phyloP scores from a whole-genome alignment of 768 basidiomycete genomes.

The Leucosporidium creatinivorum region DNA sequence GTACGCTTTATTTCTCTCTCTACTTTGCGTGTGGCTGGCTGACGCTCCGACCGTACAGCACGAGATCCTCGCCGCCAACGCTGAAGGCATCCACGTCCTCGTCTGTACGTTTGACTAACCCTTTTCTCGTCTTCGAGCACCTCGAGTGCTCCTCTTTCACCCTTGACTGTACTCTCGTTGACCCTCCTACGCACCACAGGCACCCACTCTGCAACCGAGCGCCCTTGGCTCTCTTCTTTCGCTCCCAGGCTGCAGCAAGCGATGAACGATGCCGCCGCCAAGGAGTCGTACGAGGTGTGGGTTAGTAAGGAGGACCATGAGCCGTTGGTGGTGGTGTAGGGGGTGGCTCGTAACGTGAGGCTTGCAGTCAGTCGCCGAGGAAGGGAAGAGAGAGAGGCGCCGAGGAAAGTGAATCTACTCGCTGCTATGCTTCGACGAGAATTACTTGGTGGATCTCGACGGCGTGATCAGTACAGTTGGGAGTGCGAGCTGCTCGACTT shows the following conservation, averaged over 20 bases:
- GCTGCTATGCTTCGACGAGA: no score
- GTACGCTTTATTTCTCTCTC: slow-evolving; percentile 48
- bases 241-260: slow-evolving; percentile 25
- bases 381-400: no score
- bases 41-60: no score
- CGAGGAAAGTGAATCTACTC: no score
- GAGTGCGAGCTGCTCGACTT: no score
- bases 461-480: no score
- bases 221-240: slow-evolving; percentile 62
- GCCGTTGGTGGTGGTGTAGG: slow-evolving; percentile 59
- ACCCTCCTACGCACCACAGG: not conserved
- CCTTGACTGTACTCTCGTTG: not conserved
- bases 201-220: slow-evolving; percentile 83
- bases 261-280: slow-evolving; percentile 38
- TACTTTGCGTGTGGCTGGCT: no score
- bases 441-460: no score
- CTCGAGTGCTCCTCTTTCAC: no score
- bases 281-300: slow-evolving; percentile 50
- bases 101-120: slow-evolving; percentile 44
- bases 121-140: no score
- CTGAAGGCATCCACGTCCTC: slow-evolving; percentile 67
- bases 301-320: slow-evolving; percentile 68
- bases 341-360: no score
- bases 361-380: no score
- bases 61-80: slow-evolving; percentile 73